Evolutionary conservation across 83 land plant species (phyloP), one percentile per base, ranked within the genome.

Genomic region (Picea abies): DNA sequence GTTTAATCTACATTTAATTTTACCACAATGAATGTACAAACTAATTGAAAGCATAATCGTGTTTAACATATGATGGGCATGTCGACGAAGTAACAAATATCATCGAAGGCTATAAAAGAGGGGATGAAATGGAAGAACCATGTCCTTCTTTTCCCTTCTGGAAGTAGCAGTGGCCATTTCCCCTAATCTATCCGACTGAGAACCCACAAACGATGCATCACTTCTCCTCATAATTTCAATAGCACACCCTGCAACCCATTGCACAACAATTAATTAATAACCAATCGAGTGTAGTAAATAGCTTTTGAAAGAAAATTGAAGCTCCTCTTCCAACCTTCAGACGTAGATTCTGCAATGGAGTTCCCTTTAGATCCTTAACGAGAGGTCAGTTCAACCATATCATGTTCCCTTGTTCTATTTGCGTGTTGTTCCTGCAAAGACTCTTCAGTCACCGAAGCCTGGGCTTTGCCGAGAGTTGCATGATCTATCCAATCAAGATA

Each of bases 81-180:
- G 84, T 92, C 94, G 32, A 92, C 90, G 11, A 85, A 82, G 79
- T 92, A 92, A 65, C 44, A 86, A 63, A 90, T 80, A 26, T 90
- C 82, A 20, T 92, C 86, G 61, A 92, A 90, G 39, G 90, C 83
- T 23, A 92, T 82, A 35, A 89, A 89, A 86, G 20, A 83, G 88
- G 0, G 94, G 94, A 71, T 71, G 65, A 80, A 92, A 92, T 10
- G 94, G 94, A 77, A 92, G 90, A 52, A 90, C 87, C 94, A 92
- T 92, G 65, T 90, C 92, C 23, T 71, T 82, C 75, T 66, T 86
- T 77, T 41, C 83, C 60, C 78, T 78, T 15, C 78, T 44, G 12
- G 17, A 79, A 14, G 60, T 56, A 11, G 25, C 75, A 71, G 60
- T 41, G 49, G 20, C 64, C 65, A 56, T 65, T 52, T 22, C 80